Evolutionary conservation across 495 filamentous ascomycete genomes (phyloP).

Genomic region (Penicillium manginii): DNA sequence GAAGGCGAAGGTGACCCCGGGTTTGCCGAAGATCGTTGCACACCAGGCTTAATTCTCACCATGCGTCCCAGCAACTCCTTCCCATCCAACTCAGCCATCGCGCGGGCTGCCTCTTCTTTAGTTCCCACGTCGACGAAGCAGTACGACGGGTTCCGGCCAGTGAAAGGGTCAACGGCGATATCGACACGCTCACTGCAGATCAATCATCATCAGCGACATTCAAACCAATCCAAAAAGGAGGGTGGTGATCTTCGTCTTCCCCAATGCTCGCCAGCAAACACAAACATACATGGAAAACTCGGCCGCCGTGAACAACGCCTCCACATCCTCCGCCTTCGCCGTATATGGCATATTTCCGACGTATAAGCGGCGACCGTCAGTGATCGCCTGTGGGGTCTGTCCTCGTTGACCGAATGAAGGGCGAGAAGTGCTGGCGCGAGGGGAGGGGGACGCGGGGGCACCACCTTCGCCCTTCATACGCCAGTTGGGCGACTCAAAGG

Average conservation of each 20-base stretch:
- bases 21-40: constrained; percentile 42
- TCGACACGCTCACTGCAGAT: constrained; percentile 59
- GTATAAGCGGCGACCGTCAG: constrained; percentile 57
- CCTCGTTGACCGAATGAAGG: constrained; percentile 39
- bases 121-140: constrained; percentile 68
- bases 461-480: constrained; percentile 45
- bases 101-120: constrained; percentile 58
- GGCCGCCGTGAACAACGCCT: constrained; percentile 54
- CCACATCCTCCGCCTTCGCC: constrained; percentile 63
- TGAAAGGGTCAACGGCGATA: constrained; percentile 69
- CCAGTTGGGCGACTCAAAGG: constrained; percentile 54
- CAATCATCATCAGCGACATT: not conserved
- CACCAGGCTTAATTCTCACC: constrained; percentile 64
- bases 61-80: constrained; percentile 55
- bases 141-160: constrained; percentile 69
- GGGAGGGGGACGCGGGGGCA: constrained; percentile 32
- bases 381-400: constrained; percentile 45
- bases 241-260: too few relatives aligned
- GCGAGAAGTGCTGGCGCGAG: constrained; percentile 42
- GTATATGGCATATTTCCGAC: constrained; percentile 71
- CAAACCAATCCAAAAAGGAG: not conserved
- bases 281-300: constrained; percentile 46
- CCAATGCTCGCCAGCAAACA: too few relatives aligned
- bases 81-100: constrained; percentile 60
- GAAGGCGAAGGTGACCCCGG: not conserved